A percentile compares a stretch with the other conserved stretches of the same genome.
Evolutionary conservation across 192 early-diverging fungal species (phyloP).

Genomic region (Paraglomus brasilianum): DNA sequence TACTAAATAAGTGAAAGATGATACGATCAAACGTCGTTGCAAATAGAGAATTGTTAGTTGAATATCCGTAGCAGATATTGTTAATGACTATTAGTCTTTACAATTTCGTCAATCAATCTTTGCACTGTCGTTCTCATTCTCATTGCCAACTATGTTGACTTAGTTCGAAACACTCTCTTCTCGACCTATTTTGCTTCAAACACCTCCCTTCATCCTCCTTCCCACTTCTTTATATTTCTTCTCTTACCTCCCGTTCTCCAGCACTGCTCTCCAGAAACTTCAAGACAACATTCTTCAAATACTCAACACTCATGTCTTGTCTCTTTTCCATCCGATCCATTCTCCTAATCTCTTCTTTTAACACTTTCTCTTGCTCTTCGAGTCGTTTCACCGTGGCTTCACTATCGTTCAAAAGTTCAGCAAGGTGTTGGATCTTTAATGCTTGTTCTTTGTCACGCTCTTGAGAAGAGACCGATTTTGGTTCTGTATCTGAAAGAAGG

Average conservation of each 20-base stretch:
- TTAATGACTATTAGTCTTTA: no score
- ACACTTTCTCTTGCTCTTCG: slow-evolving; percentile 56
- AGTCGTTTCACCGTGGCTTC: slow-evolving; percentile 46
- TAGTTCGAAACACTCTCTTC: no score
- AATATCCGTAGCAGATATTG: no score
- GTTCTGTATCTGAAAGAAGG: slow-evolving; percentile 35
- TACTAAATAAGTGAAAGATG: no score
- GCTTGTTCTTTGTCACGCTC: slow-evolving; percentile 40
- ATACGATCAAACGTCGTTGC: no score
- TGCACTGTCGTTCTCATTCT: no score
- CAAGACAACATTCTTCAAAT: slow-evolving; percentile 69
- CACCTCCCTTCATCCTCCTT: no score
- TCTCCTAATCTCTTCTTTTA: slow-evolving; percentile 62
- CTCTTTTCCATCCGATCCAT: slow-evolving; percentile 59
- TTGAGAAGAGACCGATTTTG: not conserved
- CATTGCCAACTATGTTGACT: no score
- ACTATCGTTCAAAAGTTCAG: slow-evolving; percentile 58
- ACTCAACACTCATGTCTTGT: slow-evolving; percentile 64
- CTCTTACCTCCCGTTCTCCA: slow-evolving; percentile 41
- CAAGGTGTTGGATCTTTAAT: slow-evolving; percentile 50
- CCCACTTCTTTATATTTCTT: not conserved
- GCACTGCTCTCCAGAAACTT: slow-evolving; percentile 57
- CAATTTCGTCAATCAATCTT: no score
- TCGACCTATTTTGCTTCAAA: no score
- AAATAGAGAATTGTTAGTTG: no score